Percentiles rank a stretch among this genome's conserved stretches.
Conservation (phyloP, 2,329 filamentous ascomycete genomes). For the Nemania sp. region DNA sequence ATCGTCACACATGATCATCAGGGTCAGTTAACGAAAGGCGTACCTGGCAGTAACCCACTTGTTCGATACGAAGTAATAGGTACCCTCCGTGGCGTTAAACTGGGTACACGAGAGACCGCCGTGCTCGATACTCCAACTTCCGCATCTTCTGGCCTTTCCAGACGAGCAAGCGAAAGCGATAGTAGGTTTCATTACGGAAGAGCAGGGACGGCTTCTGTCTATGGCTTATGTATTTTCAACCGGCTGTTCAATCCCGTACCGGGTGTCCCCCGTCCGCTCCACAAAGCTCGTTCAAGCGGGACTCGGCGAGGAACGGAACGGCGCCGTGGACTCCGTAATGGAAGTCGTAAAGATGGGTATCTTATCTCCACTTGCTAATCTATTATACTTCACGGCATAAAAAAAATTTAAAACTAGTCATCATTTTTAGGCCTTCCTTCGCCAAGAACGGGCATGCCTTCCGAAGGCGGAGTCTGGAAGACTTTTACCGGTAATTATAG, state of each 20-base stretch:
- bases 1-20: slow-evolving; percentile 8
- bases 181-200: no score
- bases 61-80: slow-evolving; percentile 9
- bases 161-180: background rate
- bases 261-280: slow-evolving; percentile 40
- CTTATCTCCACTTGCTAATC: slow-evolving; percentile 30
- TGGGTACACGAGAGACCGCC: background rate
- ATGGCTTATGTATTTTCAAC: slow-evolving; percentile 4
- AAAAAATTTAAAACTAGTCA: slow-evolving; percentile 13
- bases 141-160: background rate
- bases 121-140: background rate
- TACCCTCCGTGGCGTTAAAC: background rate
- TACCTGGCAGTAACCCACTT: slow-evolving; percentile 19
- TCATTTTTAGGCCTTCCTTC: slow-evolving; percentile 10
- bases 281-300: slow-evolving; percentile 33
- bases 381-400: background rate
- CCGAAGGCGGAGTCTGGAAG: slow-evolving; percentile 45
- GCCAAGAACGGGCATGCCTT: slow-evolving; percentile 18
- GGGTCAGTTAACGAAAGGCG: slow-evolving; percentile 2
- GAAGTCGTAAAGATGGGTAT: slow-evolving; percentile 18
- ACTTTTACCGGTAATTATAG: slow-evolving; percentile 24
- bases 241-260: slow-evolving; percentile 40
- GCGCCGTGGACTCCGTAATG: slow-evolving; percentile 40
- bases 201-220: background rate
- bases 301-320: slow-evolving; percentile 43